phyloP scores from a whole-genome alignment of 768 basidiomycete genomes.

The Baorangia bicolor region DNA sequence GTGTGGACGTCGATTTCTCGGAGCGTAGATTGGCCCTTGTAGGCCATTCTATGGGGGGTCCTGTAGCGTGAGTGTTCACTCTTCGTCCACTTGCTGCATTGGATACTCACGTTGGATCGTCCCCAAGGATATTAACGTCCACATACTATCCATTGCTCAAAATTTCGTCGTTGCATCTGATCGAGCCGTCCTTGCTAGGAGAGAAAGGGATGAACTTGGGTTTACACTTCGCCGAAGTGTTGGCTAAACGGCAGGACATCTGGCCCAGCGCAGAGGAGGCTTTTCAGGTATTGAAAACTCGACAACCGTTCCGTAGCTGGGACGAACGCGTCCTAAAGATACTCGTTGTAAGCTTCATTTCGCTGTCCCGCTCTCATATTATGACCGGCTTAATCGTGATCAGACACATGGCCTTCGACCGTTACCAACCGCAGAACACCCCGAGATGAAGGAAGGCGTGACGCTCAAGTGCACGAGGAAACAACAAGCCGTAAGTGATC shows the following conservation, averaged over 20 bases:
- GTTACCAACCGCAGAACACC: slow-evolving; percentile 5
- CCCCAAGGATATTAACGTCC: neutral
- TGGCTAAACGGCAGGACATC: too few relatives aligned
- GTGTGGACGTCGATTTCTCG: slow-evolving; percentile 11
- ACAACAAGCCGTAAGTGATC: slow-evolving; percentile 5
- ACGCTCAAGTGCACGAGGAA: slow-evolving; percentile 7
- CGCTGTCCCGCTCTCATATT: too few relatives aligned
- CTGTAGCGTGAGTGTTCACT: slow-evolving; percentile 1
- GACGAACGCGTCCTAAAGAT: slow-evolving; percentile 6
- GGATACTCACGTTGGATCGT: neutral
- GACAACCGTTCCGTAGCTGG: neutral
- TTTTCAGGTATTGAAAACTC: neutral
- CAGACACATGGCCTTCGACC: slow-evolving; percentile 7
- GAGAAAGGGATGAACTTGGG: too few relatives aligned
- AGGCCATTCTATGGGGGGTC: slow-evolving; percentile 5
- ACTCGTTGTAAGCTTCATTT: too few relatives aligned
- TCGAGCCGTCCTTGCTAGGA: too few relatives aligned
- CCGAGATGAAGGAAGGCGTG: neutral
- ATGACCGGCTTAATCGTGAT: too few relatives aligned
- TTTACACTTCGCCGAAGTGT: too few relatives aligned
- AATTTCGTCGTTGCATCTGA: slow-evolving; percentile 7
- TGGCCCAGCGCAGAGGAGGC: slow-evolving; percentile 1
- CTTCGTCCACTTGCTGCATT: too few relatives aligned
- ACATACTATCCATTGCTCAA: neutral
- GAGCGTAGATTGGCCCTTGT: slow-evolving; percentile 2